Conservation (phyloP, 345 rosid species). For the Angophora floribunda region DNA sequence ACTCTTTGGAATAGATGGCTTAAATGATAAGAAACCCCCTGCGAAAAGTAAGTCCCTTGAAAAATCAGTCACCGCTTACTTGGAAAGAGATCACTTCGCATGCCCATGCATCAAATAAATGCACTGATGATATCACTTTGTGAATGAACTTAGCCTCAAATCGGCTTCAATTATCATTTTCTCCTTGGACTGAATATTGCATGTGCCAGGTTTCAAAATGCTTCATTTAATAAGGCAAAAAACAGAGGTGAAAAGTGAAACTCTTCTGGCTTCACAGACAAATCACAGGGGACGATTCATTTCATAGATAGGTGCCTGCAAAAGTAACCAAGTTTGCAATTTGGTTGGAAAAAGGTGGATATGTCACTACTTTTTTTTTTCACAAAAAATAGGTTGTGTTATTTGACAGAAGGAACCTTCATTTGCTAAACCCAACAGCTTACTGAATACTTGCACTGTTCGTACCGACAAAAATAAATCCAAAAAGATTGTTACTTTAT, state of each 20-base stretch:
- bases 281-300: not conserved
- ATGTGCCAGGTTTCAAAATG: not conserved
- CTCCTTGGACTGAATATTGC: not conserved
- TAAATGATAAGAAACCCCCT: constrained; percentile 93
- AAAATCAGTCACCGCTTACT: not conserved
- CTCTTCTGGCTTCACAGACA: not conserved
- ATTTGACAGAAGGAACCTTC: not conserved
- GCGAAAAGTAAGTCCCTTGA: constrained; percentile 5
- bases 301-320: not conserved
- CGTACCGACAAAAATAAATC: not conserved
- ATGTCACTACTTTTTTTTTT: not conserved
- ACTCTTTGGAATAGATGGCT: constrained; percentile 74
- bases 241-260: not conserved
- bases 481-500: not conserved
- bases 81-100: not conserved
- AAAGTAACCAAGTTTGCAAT: not conserved
- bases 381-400: not conserved
- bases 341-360: not conserved
- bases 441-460: not conserved
- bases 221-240: not conserved
- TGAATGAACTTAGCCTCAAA: not conserved
- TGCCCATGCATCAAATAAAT: not conserved
- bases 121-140: not conserved
- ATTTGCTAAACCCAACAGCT: not conserved
- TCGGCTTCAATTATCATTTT: not conserved